Percentiles rank a stretch among this genome's conserved stretches.
Evolutionary conservation across 495 filamentous ascomycete genomes (phyloP).

Genomic region (Talaromyces borbonicus): DNA sequence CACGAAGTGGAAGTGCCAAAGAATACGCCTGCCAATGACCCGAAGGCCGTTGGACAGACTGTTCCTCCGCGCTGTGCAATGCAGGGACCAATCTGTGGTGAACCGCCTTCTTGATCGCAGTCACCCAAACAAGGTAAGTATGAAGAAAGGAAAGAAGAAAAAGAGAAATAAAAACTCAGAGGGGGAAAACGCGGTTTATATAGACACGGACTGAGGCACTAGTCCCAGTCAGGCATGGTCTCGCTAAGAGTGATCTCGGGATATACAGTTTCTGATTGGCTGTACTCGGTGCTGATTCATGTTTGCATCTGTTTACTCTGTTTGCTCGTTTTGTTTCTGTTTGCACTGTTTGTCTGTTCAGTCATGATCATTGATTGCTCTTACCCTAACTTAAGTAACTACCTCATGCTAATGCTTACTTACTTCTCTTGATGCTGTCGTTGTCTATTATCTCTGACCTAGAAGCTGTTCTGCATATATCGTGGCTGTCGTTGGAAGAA

Average conservation of each 20-base stretch:
- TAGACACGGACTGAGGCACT: background rate
- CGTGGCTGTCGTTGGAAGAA: background rate
- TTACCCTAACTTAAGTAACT: no score
- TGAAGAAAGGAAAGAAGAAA: conserved; percentile 29
- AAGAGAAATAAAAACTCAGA: conserved; percentile 6
- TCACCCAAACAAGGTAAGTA: conserved; percentile 45
- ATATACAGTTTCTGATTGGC: conserved; percentile 1
- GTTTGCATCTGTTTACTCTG: background rate
- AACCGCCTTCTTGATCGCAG: conserved; percentile 40
- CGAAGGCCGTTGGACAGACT: conserved; percentile 50
- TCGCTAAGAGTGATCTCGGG: conserved; percentile 5
- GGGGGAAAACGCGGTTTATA: conserved; percentile 3
- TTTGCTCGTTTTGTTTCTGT: conserved; percentile 3
- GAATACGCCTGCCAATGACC: conserved; percentile 58
- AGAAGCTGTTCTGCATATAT: no score
- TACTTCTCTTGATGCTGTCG: no score
- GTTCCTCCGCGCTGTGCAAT: conserved; percentile 60
- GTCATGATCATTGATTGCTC: no score
- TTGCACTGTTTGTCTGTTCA: conserved; percentile 1
- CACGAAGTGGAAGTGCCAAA: conserved; percentile 46
- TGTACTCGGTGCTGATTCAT: background rate
- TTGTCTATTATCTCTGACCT: no score
- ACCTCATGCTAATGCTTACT: no score
- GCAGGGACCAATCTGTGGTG: conserved; percentile 46
- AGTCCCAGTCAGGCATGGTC: conserved; percentile 2